Evolutionary conservation across 805 yeast genomes (phyloP).

Genomic region (Metschnikowia hibisci): DNA sequence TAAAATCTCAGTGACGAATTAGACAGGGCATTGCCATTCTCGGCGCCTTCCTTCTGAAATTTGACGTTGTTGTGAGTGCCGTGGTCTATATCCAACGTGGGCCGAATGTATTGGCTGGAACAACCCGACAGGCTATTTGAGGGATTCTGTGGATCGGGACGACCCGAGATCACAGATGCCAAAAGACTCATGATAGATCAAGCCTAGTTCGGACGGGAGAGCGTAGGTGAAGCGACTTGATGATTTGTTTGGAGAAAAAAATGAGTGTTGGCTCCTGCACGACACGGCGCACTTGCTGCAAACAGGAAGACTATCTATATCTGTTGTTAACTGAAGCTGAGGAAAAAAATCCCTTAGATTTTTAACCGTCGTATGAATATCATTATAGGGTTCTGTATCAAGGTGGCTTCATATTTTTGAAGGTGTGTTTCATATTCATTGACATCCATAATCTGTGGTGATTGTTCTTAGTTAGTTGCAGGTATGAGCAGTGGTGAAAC

Average conservation of each 20-base stretch:
- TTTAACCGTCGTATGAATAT: too few relatives aligned
- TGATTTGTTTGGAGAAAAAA: slow-evolving; percentile 5
- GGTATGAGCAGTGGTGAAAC: too few relatives aligned
- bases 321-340: too few relatives aligned
- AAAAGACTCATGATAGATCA: slow-evolving; percentile 16
- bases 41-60: slow-evolving; percentile 27
- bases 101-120: slow-evolving; percentile 25
- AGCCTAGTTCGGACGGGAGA: neutral
- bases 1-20: slow-evolving; percentile 26
- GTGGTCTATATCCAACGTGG: slow-evolving; percentile 29
- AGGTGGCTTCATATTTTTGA: too few relatives aligned
- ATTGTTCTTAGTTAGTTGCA: too few relatives aligned
- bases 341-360: too few relatives aligned
- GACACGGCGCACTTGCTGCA: slow-evolving; percentile 3
- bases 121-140: neutral
- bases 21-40: slow-evolving; percentile 17
- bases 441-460: too few relatives aligned
- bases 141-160: slow-evolving; percentile 4
- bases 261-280: slow-evolving; percentile 5
- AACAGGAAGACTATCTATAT: neutral
- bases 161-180: slow-evolving; percentile 18
- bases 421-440: too few relatives aligned
- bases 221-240: neutral
- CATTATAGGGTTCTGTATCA: too few relatives aligned
- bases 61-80: slow-evolving; percentile 24